Evolutionary conservation across 768 basidiomycete species (phyloP).

Genomic region (Mrakia blollopis): DNA sequence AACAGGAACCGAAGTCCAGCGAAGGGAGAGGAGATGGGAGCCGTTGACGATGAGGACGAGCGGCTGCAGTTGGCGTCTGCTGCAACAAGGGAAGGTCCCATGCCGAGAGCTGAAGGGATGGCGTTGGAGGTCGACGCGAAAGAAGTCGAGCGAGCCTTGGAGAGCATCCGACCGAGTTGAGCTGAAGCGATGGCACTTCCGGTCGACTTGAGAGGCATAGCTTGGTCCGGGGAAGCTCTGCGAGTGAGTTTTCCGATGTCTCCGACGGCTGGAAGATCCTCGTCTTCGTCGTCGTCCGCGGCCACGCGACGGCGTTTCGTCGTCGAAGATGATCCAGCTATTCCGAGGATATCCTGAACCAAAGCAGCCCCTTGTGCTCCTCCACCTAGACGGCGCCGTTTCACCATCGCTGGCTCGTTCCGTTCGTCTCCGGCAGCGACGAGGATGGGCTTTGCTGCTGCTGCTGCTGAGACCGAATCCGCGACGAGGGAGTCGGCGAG

Average conservation of each 20-base stretch:
- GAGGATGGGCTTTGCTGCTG: not conserved
- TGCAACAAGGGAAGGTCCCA: not conserved
- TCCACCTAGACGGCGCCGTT: constrained; percentile 6
- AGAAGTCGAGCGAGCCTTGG: constrained; percentile 11
- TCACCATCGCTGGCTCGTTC: constrained; percentile 20
- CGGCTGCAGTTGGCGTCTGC: not conserved
- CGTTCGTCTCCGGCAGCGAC: not conserved
- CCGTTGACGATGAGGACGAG: not conserved
- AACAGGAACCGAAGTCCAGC: not conserved
- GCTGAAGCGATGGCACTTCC: not conserved
- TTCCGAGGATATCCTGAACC: constrained; percentile 20
- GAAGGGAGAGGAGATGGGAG: constrained; percentile 13
- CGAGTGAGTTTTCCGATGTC: not conserved
- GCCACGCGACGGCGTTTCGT: not conserved
- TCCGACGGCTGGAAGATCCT: not conserved
- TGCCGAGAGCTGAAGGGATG: not conserved
- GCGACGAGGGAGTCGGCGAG: constrained; percentile 1
- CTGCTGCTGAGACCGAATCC: not conserved
- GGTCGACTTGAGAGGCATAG: not conserved
- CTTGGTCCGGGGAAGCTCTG: not conserved
- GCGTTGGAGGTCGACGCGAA: not conserved
- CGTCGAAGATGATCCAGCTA: too few relatives aligned
- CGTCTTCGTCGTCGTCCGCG: not conserved
- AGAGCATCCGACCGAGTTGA: constrained; percentile 16
- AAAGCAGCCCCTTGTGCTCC: not conserved